Evolutionary conservation across 1,284 basidiomycete genomes (phyloP).

Genomic region (Boletus semigastroideus): DNA sequence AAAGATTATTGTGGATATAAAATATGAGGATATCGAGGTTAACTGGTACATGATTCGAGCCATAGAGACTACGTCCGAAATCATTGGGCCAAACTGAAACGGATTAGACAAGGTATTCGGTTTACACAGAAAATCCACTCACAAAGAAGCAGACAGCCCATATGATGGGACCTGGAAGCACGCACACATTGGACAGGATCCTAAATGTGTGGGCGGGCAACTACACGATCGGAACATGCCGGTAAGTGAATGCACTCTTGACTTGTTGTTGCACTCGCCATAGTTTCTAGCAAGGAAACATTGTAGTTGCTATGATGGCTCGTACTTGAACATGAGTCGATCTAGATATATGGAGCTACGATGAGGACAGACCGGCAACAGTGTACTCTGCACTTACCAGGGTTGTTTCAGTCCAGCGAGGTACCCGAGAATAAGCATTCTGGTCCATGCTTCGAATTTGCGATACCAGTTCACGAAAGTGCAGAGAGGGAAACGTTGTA

Average conservation of each 20-base stretch:
- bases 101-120: constrained; percentile 1
- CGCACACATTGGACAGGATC: not conserved
- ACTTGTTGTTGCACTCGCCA: constrained; percentile 1
- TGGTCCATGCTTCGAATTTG: constrained; percentile 9
- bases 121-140: not conserved
- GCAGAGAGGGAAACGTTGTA: not conserved
- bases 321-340: constrained; percentile 1
- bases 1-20: constrained; percentile 9
- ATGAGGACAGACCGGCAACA: not conserved
- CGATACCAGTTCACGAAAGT: not conserved
- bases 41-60: constrained; percentile 16
- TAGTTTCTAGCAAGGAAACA: constrained; percentile 2
- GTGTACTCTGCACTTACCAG: constrained; percentile 15
- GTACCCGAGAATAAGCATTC: not conserved
- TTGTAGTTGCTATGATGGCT: constrained; percentile 4
- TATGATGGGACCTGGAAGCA: constrained; percentile 8
- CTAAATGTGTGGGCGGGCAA: constrained; percentile 1
- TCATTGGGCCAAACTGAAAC: constrained; percentile 22
- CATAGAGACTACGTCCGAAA: constrained; percentile 25
- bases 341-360: constrained; percentile 4
- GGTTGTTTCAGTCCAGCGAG: not conserved
- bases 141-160: constrained; percentile 27
- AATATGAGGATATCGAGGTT: constrained; percentile 18
- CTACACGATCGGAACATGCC: not conserved
- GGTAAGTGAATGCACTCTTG: not conserved